phyloP scores from a whole-genome alignment of 2,329 filamentous ascomycete genomes.

The Cladosporium cucumerinum region DNA sequence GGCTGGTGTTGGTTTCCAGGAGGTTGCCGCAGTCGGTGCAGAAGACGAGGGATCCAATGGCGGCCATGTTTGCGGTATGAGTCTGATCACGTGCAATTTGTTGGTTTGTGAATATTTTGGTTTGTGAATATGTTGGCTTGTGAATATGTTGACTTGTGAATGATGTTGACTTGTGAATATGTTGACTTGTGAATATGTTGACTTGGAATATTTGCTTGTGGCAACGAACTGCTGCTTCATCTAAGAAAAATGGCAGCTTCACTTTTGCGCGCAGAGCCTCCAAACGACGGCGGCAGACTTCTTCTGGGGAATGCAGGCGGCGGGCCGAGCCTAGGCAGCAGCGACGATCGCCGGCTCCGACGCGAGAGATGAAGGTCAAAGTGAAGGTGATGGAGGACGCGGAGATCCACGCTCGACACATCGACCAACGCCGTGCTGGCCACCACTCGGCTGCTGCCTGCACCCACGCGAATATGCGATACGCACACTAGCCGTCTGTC shows the following conservation, averaged over 20 bases:
- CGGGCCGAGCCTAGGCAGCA: conserved; percentile 3
- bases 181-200: not conserved
- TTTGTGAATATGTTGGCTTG: not conserved
- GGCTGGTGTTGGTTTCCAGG: conserved; percentile 73
- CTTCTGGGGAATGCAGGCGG: not conserved
- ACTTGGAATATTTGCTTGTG: not conserved
- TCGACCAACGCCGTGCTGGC: conserved; percentile 13
- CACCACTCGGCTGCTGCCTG: conserved; percentile 2
- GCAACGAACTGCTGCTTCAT: not conserved
- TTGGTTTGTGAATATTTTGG: not conserved
- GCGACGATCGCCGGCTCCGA: not conserved
- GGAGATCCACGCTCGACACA: conserved; percentile 7
- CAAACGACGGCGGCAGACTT: not conserved
- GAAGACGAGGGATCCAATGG: conserved; percentile 87
- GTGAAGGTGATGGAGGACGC: not conserved
- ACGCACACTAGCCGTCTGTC: not conserved
- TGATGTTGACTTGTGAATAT: not conserved
- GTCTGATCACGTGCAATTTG: not conserved
- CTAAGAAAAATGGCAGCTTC: not conserved
- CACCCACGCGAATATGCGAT: conserved; percentile 1
- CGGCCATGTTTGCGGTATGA: conserved; percentile 61
- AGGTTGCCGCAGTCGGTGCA: conserved; percentile 91
- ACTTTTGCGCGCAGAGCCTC: conserved; percentile 1
- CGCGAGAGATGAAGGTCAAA: not conserved
- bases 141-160: not conserved